Percentiles rank a stretch among this genome's conserved stretches.
Evolutionary conservation across 1,284 basidiomycete species (phyloP).

Genomic region (Malassezia globosa): DNA sequence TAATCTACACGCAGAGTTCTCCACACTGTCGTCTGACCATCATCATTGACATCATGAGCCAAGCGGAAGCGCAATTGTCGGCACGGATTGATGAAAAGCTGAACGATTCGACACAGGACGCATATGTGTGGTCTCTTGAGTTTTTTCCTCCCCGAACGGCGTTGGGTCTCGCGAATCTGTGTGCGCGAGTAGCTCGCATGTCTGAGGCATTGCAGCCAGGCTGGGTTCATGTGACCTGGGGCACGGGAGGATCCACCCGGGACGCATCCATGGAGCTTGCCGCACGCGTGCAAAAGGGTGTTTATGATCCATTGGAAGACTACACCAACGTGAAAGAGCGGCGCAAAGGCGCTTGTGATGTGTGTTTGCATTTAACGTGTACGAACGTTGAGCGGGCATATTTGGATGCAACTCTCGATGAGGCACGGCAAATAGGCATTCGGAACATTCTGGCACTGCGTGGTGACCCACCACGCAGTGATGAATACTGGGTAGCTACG

Average conservation of each 20-base stretch:
- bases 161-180: constrained; percentile 62
- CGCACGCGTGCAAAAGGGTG: constrained; percentile 34
- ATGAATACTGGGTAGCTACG: constrained; percentile 79
- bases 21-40: background rate
- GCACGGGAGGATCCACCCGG: constrained; percentile 84
- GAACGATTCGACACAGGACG: constrained; percentile 13
- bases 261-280: constrained; percentile 72
- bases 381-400: constrained; percentile 70
- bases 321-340: constrained; percentile 43
- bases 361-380: constrained; percentile 89
- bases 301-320: constrained; percentile 21
- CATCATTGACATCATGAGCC: background rate
- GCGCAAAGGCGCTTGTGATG: constrained; percentile 66
- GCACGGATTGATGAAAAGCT: constrained; percentile 15
- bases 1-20: no score
- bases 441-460: constrained; percentile 82
- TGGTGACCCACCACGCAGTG: constrained; percentile 73
- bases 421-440: constrained; percentile 70
- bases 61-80: background rate
- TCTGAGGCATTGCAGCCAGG: constrained; percentile 56
- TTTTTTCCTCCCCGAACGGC: constrained; percentile 92
- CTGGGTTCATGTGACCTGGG: constrained; percentile 72
- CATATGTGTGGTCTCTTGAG: constrained; percentile 57
- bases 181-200: constrained; percentile 49
- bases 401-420: constrained; percentile 68